Base-by-base conservation (phyloP, 768 basidiomycete species). In the Heimioporus sp. region DNA sequence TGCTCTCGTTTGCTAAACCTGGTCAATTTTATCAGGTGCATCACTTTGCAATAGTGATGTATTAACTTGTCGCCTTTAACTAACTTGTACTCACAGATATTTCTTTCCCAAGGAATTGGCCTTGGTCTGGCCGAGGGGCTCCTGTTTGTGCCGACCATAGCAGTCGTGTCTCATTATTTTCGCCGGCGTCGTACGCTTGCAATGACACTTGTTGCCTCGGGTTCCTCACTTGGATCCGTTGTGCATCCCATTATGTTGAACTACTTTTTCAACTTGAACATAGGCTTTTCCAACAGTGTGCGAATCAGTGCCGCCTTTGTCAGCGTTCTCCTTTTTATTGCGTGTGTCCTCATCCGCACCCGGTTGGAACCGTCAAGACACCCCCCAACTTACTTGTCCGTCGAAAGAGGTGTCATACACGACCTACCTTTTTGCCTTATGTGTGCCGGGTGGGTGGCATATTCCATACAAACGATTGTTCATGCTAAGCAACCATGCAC, bases 71-170 rank as follows among this genome's bases (percentile, higher is more conserved):
- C n/a, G 20, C 11, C 13, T 30, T 38, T 12, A 37, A 36, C 50
- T 5, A 9, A 47, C 19, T 16, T 19, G 11, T 1, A 36, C 42
- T 17, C 1, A 35, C 40, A 80, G 76, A 64, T 83, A 6, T 73
- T 83, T 55, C 68, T 82, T 16, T 54, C 73, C 0, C 78, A 81
- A 62, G 81, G 82, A 0, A 35, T 82, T 4, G 73, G 71, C 0
- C 57, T 73, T 9, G 80, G 81, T 2, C 61, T 81, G 2, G 76
- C 74, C 5, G 61, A 70, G 12, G 82, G 82, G 6, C 35, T 81
- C 20, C 54, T 74, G 12, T 80, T 74, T 55, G 58, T 80, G 30
- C 79, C 85, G 0, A 63, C 69, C 2, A 43, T 79, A 3, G 73
- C 72, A 13, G 66, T 80, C 20, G 53, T 74, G 11, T 72, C 75